phyloP scores from a whole-genome alignment of 2,329 filamentous ascomycete species.

The Thielaviopsis cerberus region DNA sequence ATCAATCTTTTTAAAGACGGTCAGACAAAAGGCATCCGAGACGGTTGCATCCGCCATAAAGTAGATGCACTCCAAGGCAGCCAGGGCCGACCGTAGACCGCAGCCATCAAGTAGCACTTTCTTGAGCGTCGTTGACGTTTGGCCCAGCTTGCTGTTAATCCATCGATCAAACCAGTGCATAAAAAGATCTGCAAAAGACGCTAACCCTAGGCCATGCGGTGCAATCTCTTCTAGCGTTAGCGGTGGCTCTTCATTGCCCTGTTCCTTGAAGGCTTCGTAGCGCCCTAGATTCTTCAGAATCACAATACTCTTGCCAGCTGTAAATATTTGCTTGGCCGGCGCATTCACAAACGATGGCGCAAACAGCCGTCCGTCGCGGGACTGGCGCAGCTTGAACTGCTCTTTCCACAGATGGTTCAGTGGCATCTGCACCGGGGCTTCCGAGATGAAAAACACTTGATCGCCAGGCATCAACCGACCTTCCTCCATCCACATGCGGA shows the following conservation, averaged over 20 bases:
- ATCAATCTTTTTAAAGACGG: conserved; percentile 61
- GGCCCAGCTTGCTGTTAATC: conserved; percentile 55
- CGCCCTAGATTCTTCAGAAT: conserved; percentile 57
- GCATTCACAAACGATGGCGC: conserved; percentile 59
- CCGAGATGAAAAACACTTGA: conserved; percentile 57
- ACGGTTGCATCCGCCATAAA: conserved; percentile 56
- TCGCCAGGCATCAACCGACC: conserved; percentile 50
- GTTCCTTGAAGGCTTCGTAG: conserved; percentile 22
- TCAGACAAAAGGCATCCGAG: conserved; percentile 44
- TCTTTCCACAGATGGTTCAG: conserved; percentile 55
- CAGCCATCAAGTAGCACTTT: conserved; percentile 49
- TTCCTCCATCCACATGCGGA: conserved; percentile 67
- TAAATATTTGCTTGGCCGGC: conserved; percentile 56
- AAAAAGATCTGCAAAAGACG: conserved; percentile 60
- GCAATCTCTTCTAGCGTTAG: conserved; percentile 42
- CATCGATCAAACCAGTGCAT: conserved; percentile 52
- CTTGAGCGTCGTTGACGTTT: conserved; percentile 48
- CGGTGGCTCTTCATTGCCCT: conserved; percentile 21
- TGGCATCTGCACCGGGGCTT: conserved; percentile 36
- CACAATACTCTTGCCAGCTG: conserved; percentile 71
- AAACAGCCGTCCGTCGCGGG: conserved; percentile 40
- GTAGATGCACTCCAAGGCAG: conserved; percentile 54
- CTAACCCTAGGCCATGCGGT: conserved; percentile 27
- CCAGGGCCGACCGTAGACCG: conserved; percentile 44
- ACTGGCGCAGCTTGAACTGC: conserved; percentile 48